Conservation (phyloP, 139 green algal species). For the Chlorella sp. region DNA sequence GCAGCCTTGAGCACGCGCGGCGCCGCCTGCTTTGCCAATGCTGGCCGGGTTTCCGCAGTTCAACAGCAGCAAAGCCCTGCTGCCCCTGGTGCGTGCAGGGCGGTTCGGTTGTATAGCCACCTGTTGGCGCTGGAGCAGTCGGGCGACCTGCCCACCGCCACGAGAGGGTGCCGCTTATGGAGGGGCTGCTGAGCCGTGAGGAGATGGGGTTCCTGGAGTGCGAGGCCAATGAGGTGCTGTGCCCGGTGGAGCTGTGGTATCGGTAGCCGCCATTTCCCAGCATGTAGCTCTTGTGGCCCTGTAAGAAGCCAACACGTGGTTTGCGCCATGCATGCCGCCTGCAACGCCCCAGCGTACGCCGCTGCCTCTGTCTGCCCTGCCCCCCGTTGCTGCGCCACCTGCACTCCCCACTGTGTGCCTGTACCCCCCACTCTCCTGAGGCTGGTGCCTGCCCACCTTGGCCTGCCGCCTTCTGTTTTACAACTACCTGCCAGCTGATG, state of each 20-base stretch:
- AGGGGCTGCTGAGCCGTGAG: constrained; percentile 1
- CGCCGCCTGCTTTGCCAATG: not conserved
- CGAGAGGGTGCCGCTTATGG: not conserved
- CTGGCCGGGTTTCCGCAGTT: not conserved
- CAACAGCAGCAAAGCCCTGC: not conserved
- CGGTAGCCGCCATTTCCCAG: not conserved
- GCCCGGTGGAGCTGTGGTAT: not conserved
- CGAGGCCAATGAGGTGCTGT: not conserved
- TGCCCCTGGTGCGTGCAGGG: not conserved
- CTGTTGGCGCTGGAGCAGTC: not conserved
- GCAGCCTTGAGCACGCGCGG: not conserved
- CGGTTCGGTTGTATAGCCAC: not conserved
- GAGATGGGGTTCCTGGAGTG: not conserved
- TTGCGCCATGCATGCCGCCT: no score
- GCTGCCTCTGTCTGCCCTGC: no score
- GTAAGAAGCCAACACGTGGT: no score
- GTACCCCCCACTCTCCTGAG: no score
- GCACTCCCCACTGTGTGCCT: no score
- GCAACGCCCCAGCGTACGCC: no score
- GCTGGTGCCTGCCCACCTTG: no score
- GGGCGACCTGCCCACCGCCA: not conserved
- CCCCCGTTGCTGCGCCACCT: no score
- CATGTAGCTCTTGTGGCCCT: not conserved
- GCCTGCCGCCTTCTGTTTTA: no score
- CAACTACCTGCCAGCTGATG: no score